These are phyloP conservation scores for Ananas comosus DNA, from an alignment of 176 grass and related monocot genomes.

Conservation along the genomic window DNA sequence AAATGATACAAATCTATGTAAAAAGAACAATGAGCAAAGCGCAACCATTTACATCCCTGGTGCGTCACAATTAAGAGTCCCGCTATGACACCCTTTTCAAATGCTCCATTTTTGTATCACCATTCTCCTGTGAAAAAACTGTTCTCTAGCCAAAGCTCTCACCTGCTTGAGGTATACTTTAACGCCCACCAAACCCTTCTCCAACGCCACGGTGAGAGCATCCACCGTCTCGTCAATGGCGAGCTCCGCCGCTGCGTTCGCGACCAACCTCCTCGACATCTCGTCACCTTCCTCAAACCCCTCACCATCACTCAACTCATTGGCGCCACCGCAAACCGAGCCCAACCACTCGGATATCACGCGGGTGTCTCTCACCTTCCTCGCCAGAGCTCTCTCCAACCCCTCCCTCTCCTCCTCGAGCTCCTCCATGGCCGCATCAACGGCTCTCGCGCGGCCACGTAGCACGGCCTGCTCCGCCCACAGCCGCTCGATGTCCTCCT, in stretches of 20 bases:
- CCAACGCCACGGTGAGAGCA: not conserved
- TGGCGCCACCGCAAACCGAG: not conserved
- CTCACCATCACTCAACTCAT: not conserved
- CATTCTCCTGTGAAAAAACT: slow-evolving; percentile 22
- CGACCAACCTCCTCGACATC: not conserved
- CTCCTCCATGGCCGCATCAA: slow-evolving; percentile 4
- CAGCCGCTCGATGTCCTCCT: slow-evolving; percentile 4
- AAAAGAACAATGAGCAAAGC: not conserved
- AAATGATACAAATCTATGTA: too few relatives aligned
- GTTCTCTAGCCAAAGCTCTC: slow-evolving; percentile 25
- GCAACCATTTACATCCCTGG: too few relatives aligned
- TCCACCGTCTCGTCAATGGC: slow-evolving; percentile 19
- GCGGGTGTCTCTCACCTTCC: slow-evolving; percentile 3
- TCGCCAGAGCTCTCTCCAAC: slow-evolving; percentile 14
- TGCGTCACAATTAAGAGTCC: not conserved
- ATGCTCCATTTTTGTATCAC: not conserved
- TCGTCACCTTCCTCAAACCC: not conserved
- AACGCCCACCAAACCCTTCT: not conserved
- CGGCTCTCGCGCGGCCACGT: not conserved
- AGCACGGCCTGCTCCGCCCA: not conserved
- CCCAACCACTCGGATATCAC: slow-evolving; percentile 14
- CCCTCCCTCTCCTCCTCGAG: slow-evolving; percentile 20
- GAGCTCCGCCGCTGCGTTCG: slow-evolving; percentile 19
- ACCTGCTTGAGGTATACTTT: slow-evolving; percentile 16
- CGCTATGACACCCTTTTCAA: not conserved